These are phyloP conservation scores for Axilococcus clingmanii DNA, from an alignment of 139 green algal species.

Conservation along the genomic window DNA sequence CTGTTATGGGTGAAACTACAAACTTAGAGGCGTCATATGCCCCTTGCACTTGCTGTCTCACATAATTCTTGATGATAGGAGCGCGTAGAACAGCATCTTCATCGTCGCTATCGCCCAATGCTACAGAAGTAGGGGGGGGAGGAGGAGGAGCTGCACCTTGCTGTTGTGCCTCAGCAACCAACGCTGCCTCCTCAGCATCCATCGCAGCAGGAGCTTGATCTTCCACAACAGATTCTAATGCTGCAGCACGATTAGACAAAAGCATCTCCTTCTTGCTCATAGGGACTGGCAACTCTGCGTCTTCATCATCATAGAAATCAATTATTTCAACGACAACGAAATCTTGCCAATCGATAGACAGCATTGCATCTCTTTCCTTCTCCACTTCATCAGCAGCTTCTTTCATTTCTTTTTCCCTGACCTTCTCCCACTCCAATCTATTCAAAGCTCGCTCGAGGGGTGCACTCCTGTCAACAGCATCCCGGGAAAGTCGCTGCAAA, in stretches of 20 bases:
- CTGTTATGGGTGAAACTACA: conserved; percentile 94
- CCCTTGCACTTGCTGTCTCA: conserved; percentile 29
- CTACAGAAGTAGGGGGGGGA: conserved; percentile 21
- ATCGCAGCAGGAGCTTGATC: conserved; percentile 37
- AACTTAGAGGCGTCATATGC: conserved; percentile 31
- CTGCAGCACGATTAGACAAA: conserved; percentile 5
- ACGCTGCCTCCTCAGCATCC: conserved; percentile 75
- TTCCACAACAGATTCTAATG: conserved; percentile 10
- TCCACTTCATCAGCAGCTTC: conserved; percentile 64
- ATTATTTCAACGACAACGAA: conserved; percentile 97
- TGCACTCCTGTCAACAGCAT: conserved; percentile 54
- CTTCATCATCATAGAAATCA: conserved; percentile 86
- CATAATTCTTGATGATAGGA: conserved; percentile 86
- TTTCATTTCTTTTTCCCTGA: conserved; percentile 55
- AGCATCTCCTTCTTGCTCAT: conserved; percentile 73
- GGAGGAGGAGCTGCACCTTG: neutral
- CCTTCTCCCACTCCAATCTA: conserved; percentile 86
- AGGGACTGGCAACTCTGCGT: conserved; percentile 78
- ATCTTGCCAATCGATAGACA: conserved; percentile 92
- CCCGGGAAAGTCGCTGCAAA: conserved; percentile 44
- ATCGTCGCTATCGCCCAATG: conserved; percentile 42
- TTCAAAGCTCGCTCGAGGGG: conserved; percentile 67
- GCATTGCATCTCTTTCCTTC: conserved; percentile 79
- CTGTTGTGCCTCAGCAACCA: conserved; percentile 49
- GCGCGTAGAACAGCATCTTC: conserved; percentile 24